These are phyloP conservation scores for Dothidotthia symphoricarpi DNA, from an alignment of 2,329 filamentous ascomycete species.

Conservation along the genomic window DNA sequence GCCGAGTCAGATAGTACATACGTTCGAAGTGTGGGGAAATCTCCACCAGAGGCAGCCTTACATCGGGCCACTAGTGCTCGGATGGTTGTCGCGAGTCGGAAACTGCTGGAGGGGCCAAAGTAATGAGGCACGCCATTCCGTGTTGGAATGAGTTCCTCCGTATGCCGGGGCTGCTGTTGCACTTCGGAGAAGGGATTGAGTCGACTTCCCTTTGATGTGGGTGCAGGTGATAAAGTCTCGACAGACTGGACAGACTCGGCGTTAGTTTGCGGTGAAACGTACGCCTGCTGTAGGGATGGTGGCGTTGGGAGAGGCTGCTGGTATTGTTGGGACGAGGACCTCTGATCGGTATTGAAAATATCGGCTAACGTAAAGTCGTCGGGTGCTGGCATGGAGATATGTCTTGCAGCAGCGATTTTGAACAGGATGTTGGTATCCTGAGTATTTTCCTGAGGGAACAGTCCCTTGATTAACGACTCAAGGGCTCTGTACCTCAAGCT, in stretches of 20 bases:
- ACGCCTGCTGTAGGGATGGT: conserved; percentile 1
- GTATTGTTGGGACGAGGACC: conserved; percentile 1
- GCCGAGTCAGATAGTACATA: conserved; percentile 7
- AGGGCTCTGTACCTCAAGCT: conserved; percentile 46
- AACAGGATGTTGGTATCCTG: conserved; percentile 43
- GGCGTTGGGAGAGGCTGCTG: conserved; percentile 8
- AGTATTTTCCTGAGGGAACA: conserved; percentile 44
- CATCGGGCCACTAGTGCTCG: conserved; percentile 21
- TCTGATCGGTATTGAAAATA: conserved; percentile 20
- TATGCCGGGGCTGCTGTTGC: conserved; percentile 9
- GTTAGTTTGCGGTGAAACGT: conserved; percentile 5
- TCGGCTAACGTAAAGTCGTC: conserved; percentile 29
- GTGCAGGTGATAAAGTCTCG: conserved; percentile 7
- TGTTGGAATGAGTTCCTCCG: conserved; percentile 20
- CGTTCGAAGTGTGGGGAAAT: conserved; percentile 7
- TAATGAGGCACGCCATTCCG: conserved; percentile 24
- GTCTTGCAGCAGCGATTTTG: conserved; percentile 41
- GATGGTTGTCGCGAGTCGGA: conserved; percentile 25
- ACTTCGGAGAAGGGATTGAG: conserved; percentile 17
- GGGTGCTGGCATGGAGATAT: conserved; percentile 39
- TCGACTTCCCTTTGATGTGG: conserved; percentile 10
- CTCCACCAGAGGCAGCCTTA: conserved; percentile 15
- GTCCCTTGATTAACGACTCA: conserved; percentile 44
- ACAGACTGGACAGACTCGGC: conserved; percentile 8
- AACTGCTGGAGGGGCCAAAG: conserved; percentile 30